These are phyloP conservation scores for Auricularia cornea DNA, from an alignment of 768 basidiomycete species.

Conservation along the genomic window DNA sequence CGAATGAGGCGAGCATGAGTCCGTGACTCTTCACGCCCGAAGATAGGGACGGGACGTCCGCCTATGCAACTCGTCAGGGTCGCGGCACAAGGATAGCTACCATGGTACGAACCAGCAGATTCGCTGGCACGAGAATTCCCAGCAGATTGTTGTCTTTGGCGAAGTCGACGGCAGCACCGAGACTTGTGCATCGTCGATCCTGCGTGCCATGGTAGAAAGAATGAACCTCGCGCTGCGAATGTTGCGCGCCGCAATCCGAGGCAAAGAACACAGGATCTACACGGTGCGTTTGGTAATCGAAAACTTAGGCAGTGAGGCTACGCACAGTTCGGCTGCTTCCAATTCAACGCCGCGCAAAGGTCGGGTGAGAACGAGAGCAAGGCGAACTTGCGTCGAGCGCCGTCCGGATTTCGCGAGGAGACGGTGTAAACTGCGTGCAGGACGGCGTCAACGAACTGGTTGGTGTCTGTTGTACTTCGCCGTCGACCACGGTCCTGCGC, in stretches of 20 bases:
- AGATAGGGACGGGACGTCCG: conserved; percentile 82
- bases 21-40: conserved; percentile 85
- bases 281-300: conserved; percentile 2
- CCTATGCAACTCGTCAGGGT: conserved; percentile 33
- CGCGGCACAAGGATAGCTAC: background rate
- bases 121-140: conserved; percentile 83
- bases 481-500: conserved; percentile 25
- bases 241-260: conserved; percentile 69
- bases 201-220: conserved; percentile 17
- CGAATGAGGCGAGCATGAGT: conserved; percentile 78
- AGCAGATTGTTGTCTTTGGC: conserved; percentile 87
- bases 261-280: conserved; percentile 93
- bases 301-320: background rate
- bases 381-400: conserved; percentile 69
- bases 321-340: conserved; percentile 99
- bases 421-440: conserved; percentile 74
- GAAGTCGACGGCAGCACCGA: conserved; percentile 88
- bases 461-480: conserved; percentile 52
- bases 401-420: conserved; percentile 24
- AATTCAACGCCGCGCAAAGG: conserved; percentile 85
- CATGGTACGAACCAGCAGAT: conserved; percentile 59
- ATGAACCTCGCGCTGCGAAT: conserved; percentile 13
- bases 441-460: conserved; percentile 76
- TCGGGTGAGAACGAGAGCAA: conserved; percentile 89
- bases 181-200: conserved; percentile 48